phyloP scores from a whole-genome alignment of 768 basidiomycete genomes.

The Kwoniella pini region DNA sequence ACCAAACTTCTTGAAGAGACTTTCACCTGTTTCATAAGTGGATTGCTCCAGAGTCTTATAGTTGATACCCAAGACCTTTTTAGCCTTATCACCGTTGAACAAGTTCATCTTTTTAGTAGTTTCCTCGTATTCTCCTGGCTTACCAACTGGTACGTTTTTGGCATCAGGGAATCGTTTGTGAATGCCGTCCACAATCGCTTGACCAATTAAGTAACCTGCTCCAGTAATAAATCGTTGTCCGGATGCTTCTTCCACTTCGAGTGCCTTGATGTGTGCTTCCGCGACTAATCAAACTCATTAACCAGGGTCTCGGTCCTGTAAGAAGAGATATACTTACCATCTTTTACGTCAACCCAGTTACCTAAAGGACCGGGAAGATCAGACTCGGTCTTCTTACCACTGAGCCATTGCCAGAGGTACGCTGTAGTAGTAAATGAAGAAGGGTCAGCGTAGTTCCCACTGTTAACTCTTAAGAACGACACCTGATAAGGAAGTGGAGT shows the following conservation, averaged over 20 bases:
- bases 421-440: constrained; percentile 23
- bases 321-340: constrained; percentile 33
- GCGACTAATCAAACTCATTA: constrained; percentile 53
- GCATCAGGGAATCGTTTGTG: constrained; percentile 29
- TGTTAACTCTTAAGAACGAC: too few species aligned
- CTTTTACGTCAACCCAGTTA: constrained; percentile 50
- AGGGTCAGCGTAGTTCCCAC: neutral
- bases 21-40: constrained; percentile 35
- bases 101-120: constrained; percentile 16
- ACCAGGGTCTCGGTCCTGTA: neutral
- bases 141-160: constrained; percentile 36
- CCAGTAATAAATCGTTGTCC: constrained; percentile 64
- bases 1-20: constrained; percentile 32
- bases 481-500: neutral
- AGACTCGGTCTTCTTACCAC: constrained; percentile 46
- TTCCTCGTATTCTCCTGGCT: constrained; percentile 23
- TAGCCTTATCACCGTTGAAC: constrained; percentile 38
- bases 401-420: constrained; percentile 38
- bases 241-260: constrained; percentile 61
- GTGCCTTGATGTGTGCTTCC: constrained; percentile 60
- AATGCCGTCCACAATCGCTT: constrained; percentile 45
- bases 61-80: constrained; percentile 41
- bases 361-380: constrained; percentile 35
- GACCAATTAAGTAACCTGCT: constrained; percentile 43
- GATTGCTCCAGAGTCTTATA: constrained; percentile 32